These are phyloP conservation scores for Phyllosticta citribraziliensis DNA, from an alignment of 2,329 filamentous ascomycete species.

Conservation along the genomic window DNA sequence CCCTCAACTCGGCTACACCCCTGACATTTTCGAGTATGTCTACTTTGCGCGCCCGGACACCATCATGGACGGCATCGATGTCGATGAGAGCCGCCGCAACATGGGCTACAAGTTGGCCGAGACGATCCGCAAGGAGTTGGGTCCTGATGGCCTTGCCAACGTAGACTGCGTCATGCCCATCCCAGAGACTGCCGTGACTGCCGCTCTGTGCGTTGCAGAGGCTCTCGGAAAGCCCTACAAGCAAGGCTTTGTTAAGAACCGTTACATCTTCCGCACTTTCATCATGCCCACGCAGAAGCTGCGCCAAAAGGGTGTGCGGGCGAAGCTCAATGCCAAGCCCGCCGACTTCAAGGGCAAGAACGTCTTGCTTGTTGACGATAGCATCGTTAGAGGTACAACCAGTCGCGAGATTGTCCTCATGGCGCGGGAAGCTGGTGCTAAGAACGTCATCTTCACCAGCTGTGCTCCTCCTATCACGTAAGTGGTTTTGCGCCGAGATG, in stretches of 20 bases:
- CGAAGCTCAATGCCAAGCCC: constrained; percentile 80
- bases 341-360: constrained; percentile 74
- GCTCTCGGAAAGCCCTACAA: constrained; percentile 66
- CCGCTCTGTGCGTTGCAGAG: constrained; percentile 66
- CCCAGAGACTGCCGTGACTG: constrained; percentile 73
- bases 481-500: constrained; percentile 12
- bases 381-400: constrained; percentile 79
- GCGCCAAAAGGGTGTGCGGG: constrained; percentile 74
- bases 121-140: constrained; percentile 57
- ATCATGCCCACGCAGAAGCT: constrained; percentile 76
- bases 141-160: constrained; percentile 58
- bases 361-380: constrained; percentile 81
- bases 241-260: constrained; percentile 80
- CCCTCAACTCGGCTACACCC: constrained; percentile 58
- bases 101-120: constrained; percentile 79
- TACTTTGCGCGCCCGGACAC: constrained; percentile 80
- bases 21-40: constrained; percentile 80
- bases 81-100: constrained; percentile 71
- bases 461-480: constrained; percentile 71
- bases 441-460: constrained; percentile 71
- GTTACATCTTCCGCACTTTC: constrained; percentile 81
- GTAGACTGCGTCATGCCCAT: constrained; percentile 83
- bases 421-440: constrained; percentile 75
- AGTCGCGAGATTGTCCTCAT: constrained; percentile 70
- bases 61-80: constrained; percentile 77